Conservation (phyloP, 805 yeast species). For the Candida vaughaniae region DNA sequence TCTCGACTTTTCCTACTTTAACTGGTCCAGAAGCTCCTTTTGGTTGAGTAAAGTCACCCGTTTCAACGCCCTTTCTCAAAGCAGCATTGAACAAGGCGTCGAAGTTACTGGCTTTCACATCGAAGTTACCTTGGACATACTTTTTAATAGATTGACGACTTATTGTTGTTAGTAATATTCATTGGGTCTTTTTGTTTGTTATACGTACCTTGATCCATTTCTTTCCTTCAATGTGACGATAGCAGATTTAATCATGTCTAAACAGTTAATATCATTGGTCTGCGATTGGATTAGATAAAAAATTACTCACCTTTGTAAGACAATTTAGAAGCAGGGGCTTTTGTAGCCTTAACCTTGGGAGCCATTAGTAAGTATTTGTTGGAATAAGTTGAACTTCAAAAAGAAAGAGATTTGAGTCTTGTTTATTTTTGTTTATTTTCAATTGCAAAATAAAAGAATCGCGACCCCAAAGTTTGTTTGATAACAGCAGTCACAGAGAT, state of each 20-base stretch:
- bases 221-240: constrained; percentile 71
- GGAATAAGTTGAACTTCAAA: no score
- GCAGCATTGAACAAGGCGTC: constrained; percentile 77
- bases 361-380: no score
- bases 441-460: constrained; percentile 13
- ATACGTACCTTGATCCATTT: constrained; percentile 68
- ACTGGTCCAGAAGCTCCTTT: constrained; percentile 90
- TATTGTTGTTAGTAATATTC: constrained; percentile 3
- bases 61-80: constrained; percentile 73
- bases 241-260: constrained; percentile 68
- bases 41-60: constrained; percentile 79
- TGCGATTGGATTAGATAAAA: constrained; percentile 3
- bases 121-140: constrained; percentile 64
- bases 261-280: constrained; percentile 3
- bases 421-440: constrained; percentile 14
- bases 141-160: constrained; percentile 88
- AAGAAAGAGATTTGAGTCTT: no score
- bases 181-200: no score
- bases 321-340: constrained; percentile 29
- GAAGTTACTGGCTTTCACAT: constrained; percentile 60
- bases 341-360: constrained; percentile 24
- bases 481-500: constrained; percentile 8
- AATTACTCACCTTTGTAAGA: constrained; percentile 47
- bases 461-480: constrained; percentile 8
- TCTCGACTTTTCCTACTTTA: constrained; percentile 54